These are phyloP conservation scores for Mortierella sp. DNA, from an alignment of 371 early-diverging fungal genomes.

Conservation along the genomic window DNA sequence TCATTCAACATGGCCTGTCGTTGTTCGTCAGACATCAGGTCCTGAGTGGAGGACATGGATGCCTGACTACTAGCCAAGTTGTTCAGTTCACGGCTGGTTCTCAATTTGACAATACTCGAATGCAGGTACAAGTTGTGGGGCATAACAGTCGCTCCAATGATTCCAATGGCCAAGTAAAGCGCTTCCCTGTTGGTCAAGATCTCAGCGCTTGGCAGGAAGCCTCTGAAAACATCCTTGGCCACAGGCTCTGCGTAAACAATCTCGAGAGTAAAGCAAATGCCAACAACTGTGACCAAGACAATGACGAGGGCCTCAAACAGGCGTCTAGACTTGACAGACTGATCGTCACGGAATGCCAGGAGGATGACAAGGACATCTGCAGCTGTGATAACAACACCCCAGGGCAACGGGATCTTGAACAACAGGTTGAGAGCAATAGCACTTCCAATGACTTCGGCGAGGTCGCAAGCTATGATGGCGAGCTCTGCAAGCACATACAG, in stretches of 20 bases:
- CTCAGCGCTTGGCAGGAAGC: conserved; percentile 72
- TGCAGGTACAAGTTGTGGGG: conserved; percentile 84
- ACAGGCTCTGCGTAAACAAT: conserved; percentile 69
- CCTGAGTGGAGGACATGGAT: conserved; percentile 46
- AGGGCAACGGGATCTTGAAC: conserved; percentile 75
- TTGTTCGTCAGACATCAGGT: conserved; percentile 36
- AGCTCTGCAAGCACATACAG: conserved; percentile 79
- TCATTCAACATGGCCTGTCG: conserved; percentile 28
- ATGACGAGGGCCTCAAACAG: conserved; percentile 77
- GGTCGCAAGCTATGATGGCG: conserved; percentile 81
- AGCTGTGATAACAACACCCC: conserved; percentile 84
- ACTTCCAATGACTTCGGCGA: conserved; percentile 88
- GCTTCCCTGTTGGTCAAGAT: conserved; percentile 70
- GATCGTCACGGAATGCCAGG: conserved; percentile 68
- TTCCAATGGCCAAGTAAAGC: conserved; percentile 82
- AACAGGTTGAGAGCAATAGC: conserved; percentile 85
- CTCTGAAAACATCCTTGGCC: conserved; percentile 70
- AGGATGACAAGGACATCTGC: conserved; percentile 81
- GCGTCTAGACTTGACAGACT: conserved; percentile 62
- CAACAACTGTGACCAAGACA: conserved; percentile 74
- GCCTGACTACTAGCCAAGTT: conserved; percentile 32
- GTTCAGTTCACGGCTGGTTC: conserved; percentile 53
- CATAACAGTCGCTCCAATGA: conserved; percentile 85
- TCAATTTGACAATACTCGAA: conserved; percentile 73
- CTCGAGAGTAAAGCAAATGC: conserved; percentile 72